These are phyloP conservation scores for Hortaea werneckii DNA, from an alignment of 2,329 filamentous ascomycete genomes.

Conservation along the genomic window DNA sequence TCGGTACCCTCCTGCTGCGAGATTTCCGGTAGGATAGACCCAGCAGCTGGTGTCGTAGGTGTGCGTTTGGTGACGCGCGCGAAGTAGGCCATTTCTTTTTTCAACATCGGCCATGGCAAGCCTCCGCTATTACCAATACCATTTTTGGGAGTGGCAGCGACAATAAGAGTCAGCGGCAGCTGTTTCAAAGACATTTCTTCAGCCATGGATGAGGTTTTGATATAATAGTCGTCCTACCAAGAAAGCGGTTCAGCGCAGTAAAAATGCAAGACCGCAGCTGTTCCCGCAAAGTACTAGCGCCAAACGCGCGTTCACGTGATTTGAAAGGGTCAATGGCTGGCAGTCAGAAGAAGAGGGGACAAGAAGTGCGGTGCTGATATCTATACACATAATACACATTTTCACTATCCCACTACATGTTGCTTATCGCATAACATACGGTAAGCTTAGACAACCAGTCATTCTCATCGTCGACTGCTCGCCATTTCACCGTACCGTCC, in stretches of 20 bases:
- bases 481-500: constrained; percentile 95
- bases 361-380: no score
- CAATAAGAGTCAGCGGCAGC: constrained; percentile 65
- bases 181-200: constrained; percentile 20
- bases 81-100: constrained; percentile 91
- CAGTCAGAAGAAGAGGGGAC: no score
- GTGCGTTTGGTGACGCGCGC: constrained; percentile 72
- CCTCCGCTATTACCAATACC: constrained; percentile 73
- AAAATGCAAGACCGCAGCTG: not conserved
- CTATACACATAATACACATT: no score
- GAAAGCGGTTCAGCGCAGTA: not conserved
- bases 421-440: no score
- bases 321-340: no score
- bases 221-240: not conserved
- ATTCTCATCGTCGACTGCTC: not conserved
- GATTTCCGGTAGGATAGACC: constrained; percentile 16
- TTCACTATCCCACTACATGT: no score
- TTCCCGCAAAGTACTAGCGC: not conserved
- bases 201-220: not conserved
- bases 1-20: constrained; percentile 12
- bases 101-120: constrained; percentile 82
- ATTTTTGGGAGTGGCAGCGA: constrained; percentile 78
- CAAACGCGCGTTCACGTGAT: not conserved
- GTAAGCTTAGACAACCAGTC: no score
- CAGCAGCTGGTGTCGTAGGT: constrained; percentile 40